Conservation (phyloP, 352 stramenopile genomes). For the Pythium grandisporangium region DNA sequence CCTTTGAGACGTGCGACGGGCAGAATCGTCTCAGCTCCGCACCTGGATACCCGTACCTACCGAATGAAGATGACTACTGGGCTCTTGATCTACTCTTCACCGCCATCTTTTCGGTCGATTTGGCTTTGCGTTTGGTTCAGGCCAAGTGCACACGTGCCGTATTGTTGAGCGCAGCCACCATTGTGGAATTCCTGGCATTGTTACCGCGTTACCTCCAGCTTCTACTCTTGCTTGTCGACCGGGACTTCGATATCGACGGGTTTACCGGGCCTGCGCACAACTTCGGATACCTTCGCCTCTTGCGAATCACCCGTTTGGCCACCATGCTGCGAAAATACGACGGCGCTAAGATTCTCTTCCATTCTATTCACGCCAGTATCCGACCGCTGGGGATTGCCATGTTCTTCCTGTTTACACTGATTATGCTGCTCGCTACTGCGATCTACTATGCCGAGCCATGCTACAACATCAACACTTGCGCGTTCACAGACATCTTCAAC, state of each 20-base stretch:
- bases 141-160: constrained; percentile 18
- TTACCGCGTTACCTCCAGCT: constrained; percentile 45
- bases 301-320: constrained; percentile 37
- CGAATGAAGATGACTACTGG: constrained; percentile 20
- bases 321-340: constrained; percentile 49
- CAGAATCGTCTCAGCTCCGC: constrained; percentile 34
- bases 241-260: constrained; percentile 12
- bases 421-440: constrained; percentile 66
- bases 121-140: constrained; percentile 22
- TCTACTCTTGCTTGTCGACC: constrained; percentile 4
- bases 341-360: constrained; percentile 45
- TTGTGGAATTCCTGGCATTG: constrained; percentile 45
- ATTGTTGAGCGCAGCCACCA: constrained; percentile 28
- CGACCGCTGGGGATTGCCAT: constrained; percentile 47
- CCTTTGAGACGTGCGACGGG: constrained; percentile 55
- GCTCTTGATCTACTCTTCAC: constrained; percentile 29
- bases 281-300: constrained; percentile 33
- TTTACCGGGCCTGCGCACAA: constrained; percentile 12
- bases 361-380: constrained; percentile 45
- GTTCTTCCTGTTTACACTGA: constrained; percentile 69
- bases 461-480: constrained; percentile 65
- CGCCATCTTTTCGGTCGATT: constrained; percentile 45
- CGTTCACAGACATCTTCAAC: constrained; percentile 82
- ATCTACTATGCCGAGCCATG: constrained; percentile 74
- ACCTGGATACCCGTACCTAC: constrained; percentile 52